Percentiles rank a stretch among this genome's conserved stretches.
phyloP scores from a whole-genome alignment of 371 early-diverging fungal species.

The Syncephalastrum contaminatum region DNA sequence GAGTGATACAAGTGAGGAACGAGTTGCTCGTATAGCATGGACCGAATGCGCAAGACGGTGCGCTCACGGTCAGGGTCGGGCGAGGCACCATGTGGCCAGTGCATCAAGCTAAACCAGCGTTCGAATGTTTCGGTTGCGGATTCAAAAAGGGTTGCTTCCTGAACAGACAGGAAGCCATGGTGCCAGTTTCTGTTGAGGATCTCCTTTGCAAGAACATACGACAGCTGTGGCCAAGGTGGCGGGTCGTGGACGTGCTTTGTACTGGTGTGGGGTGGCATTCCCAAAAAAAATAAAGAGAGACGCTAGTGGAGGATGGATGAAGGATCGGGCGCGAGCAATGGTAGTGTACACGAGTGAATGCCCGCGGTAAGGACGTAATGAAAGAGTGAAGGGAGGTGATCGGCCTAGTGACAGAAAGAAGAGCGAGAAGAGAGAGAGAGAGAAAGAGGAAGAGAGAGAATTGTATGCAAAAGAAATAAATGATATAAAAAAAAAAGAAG shows the following conservation, averaged over 20 bases:
- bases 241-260: neutral
- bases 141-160: constrained; percentile 42
- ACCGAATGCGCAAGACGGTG: constrained; percentile 63
- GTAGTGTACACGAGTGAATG: too few species aligned
- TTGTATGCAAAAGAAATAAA: too few species aligned
- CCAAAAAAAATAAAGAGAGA: too few species aligned
- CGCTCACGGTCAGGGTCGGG: constrained; percentile 16
- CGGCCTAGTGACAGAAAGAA: too few species aligned
- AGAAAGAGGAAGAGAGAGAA: too few species aligned
- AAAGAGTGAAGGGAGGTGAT: too few species aligned
- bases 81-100: constrained; percentile 10
- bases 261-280: too few species aligned
- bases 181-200: constrained; percentile 24
- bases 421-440: too few species aligned
- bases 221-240: constrained; percentile 28
- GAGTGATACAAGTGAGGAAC: constrained; percentile 52
- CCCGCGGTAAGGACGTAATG: too few species aligned
- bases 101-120: constrained; percentile 53
- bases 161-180: constrained; percentile 16
- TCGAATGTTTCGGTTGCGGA: constrained; percentile 38
- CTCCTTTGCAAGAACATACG: constrained; percentile 31
- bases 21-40: constrained; percentile 75
- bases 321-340: too few species aligned
- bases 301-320: too few species aligned
- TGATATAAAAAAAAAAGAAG: too few species aligned